Evolutionary conservation across 371 early-diverging fungal genomes (phyloP).

Genomic region (Rhizopus stolonifer): DNA sequence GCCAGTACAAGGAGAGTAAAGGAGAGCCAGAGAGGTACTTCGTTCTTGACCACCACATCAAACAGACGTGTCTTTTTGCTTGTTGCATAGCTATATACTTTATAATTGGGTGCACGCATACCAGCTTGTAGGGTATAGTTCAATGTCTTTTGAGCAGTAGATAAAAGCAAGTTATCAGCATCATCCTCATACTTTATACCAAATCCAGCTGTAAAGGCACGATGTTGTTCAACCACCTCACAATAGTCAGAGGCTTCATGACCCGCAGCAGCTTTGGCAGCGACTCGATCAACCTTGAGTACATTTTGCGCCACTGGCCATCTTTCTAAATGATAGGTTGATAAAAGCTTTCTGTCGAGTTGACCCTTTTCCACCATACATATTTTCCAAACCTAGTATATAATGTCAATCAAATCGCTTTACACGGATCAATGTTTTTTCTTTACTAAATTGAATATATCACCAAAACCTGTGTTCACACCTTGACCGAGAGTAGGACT

Average conservation of each 20-base stretch:
- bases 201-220: constrained; percentile 42
- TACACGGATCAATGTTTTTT: not conserved
- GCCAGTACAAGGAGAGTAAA: constrained; percentile 35
- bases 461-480: constrained; percentile 47
- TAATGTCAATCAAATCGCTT: not conserved
- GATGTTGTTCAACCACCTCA: constrained; percentile 32
- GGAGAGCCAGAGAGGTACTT: constrained; percentile 25
- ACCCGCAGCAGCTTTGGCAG: constrained; percentile 42
- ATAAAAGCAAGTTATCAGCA: constrained; percentile 12
- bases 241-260: constrained; percentile 33
- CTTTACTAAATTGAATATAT: constrained; percentile 43
- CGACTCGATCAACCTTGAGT: constrained; percentile 34
- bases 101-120: constrained; percentile 46
- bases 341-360: constrained; percentile 19
- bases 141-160: not conserved
- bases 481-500: constrained; percentile 49
- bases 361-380: constrained; percentile 37
- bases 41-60: constrained; percentile 16
- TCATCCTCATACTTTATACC: constrained; percentile 33
- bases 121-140: constrained; percentile 23
- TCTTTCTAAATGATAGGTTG: constrained; percentile 37
- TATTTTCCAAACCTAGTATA: constrained; percentile 40
- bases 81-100: constrained; percentile 29
- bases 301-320: constrained; percentile 41
- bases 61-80: constrained; percentile 39